phyloP scores from a whole-genome alignment of 768 basidiomycete genomes.

The Lactifluus pinguis region DNA sequence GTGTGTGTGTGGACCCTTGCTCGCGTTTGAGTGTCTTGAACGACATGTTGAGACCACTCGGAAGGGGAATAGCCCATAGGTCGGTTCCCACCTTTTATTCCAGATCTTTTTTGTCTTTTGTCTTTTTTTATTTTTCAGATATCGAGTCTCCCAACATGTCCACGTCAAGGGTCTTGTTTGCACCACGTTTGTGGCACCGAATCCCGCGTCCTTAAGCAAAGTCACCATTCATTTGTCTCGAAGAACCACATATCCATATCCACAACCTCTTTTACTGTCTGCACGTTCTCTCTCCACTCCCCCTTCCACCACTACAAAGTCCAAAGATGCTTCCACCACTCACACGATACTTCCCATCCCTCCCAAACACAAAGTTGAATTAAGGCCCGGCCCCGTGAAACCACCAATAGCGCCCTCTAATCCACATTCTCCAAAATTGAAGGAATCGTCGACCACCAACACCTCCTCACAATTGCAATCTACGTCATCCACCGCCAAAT shows the following conservation, averaged over 20 bases:
- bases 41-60: slow-evolving; percentile 32
- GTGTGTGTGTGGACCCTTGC: too few relatives aligned
- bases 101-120: not conserved
- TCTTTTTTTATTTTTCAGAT: not conserved
- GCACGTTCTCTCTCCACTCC: slow-evolving; percentile 25
- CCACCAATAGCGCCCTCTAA: slow-evolving; percentile 26
- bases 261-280: not conserved
- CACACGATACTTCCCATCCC: slow-evolving; percentile 22
- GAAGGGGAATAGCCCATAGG: slow-evolving; percentile 22
- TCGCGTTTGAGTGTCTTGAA: too few relatives aligned
- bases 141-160: not conserved
- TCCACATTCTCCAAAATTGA: slow-evolving; percentile 17
- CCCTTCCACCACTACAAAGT: slow-evolving; percentile 20
- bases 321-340: slow-evolving; percentile 21
- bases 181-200: not conserved
- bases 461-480: slow-evolving; percentile 17
- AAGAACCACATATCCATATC: not conserved
- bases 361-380: slow-evolving; percentile 42
- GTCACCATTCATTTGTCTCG: not conserved
- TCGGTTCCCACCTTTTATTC: slow-evolving; percentile 9
- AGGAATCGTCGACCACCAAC: slow-evolving; percentile 16
- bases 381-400: slow-evolving; percentile 57
- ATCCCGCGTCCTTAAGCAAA: not conserved
- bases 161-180: not conserved
- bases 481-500: slow-evolving; percentile 1